Evolutionary conservation across 2,329 filamentous ascomycete genomes (phyloP).

Genomic region (Epichloe glyceriae): DNA sequence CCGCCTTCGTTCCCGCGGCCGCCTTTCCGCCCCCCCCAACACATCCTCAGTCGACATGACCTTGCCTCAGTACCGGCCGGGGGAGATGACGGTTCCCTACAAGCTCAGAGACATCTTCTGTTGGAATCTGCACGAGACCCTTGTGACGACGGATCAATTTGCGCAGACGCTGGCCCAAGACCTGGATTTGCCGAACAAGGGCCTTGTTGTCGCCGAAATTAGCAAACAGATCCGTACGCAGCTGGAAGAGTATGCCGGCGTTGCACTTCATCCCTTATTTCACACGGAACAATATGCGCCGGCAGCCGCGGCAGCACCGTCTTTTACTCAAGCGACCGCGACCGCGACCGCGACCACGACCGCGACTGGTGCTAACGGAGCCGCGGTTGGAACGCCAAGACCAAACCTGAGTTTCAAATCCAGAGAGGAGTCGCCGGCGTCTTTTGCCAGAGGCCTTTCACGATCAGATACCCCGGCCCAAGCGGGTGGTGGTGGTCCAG

Average conservation of each 20-base stretch:
- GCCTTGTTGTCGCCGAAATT: slow-evolving; percentile 61
- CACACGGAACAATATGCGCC: slow-evolving; percentile 40
- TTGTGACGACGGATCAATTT: slow-evolving; percentile 92
- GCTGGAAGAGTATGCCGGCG: slow-evolving; percentile 88
- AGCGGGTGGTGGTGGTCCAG: slow-evolving; percentile 31
- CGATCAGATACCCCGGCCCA: slow-evolving; percentile 45
- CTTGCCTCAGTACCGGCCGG: slow-evolving; percentile 64
- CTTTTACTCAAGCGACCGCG: slow-evolving; percentile 9
- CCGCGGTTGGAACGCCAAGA: slow-evolving; percentile 16
- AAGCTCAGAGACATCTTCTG: slow-evolving; percentile 89
- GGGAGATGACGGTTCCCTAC: slow-evolving; percentile 71
- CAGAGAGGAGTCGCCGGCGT: slow-evolving; percentile 26
- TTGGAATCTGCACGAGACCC: slow-evolving; percentile 92
- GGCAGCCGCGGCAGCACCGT: slow-evolving; percentile 11
- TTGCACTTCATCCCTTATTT: slow-evolving; percentile 86
- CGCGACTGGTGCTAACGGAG: slow-evolving; percentile 9
- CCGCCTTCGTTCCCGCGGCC: slow-evolving; percentile 56
- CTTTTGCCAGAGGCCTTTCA: slow-evolving; percentile 23
- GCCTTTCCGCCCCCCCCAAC: slow-evolving; percentile 49
- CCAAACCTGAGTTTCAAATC: slow-evolving; percentile 20
- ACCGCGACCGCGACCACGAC: slow-evolving; percentile 4
- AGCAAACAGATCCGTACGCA: slow-evolving; percentile 91
- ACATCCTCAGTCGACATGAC: slow-evolving; percentile 55
- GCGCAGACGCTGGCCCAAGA: slow-evolving; percentile 85
- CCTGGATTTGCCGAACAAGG: slow-evolving; percentile 72